phyloP scores from a whole-genome alignment of 805 yeast genomes.

The Ogataea pini region DNA sequence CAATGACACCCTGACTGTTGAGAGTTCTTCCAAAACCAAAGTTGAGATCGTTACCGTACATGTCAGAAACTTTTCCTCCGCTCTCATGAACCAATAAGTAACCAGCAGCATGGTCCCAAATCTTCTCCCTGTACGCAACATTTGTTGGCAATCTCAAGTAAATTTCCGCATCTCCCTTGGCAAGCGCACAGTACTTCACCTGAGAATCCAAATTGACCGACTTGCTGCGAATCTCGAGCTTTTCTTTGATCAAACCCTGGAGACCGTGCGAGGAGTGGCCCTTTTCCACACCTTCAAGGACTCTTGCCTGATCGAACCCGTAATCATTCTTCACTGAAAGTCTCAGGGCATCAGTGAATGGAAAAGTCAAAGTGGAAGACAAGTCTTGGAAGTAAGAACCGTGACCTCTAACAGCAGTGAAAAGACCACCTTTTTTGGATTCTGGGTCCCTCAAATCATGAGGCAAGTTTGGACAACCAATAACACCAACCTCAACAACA shows the following conservation, averaged over 20 bases:
- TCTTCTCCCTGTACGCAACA: constrained; percentile 80
- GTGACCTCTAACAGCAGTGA: constrained; percentile 63
- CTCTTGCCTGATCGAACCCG: constrained; percentile 53
- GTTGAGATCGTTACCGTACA: constrained; percentile 70
- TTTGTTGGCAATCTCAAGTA: constrained; percentile 85
- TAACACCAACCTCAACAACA: constrained; percentile 81
- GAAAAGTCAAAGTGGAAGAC: constrained; percentile 39
- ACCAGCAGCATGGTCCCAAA: constrained; percentile 99
- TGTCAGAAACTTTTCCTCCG: constrained; percentile 89
- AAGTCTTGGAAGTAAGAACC: constrained; percentile 64
- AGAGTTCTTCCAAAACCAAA: constrained; percentile 86
- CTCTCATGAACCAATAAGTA: constrained; percentile 82
- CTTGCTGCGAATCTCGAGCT: constrained; percentile 57
- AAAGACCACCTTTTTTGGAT: constrained; percentile 67
- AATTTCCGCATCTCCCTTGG: constrained; percentile 90
- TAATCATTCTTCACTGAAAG: constrained; percentile 55
- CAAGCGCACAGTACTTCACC: constrained; percentile 89
- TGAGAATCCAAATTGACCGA: constrained; percentile 88
- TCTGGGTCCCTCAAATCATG: constrained; percentile 41
- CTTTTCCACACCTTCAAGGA: constrained; percentile 93
- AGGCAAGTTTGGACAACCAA: constrained; percentile 93
- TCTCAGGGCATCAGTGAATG: constrained; percentile 33
- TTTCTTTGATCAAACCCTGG: constrained; percentile 71
- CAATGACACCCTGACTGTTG: constrained; percentile 89
- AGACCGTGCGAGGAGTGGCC: constrained; percentile 92